Conservation (phyloP, 768 basidiomycete genomes). For the Dioszegia hungarica region DNA sequence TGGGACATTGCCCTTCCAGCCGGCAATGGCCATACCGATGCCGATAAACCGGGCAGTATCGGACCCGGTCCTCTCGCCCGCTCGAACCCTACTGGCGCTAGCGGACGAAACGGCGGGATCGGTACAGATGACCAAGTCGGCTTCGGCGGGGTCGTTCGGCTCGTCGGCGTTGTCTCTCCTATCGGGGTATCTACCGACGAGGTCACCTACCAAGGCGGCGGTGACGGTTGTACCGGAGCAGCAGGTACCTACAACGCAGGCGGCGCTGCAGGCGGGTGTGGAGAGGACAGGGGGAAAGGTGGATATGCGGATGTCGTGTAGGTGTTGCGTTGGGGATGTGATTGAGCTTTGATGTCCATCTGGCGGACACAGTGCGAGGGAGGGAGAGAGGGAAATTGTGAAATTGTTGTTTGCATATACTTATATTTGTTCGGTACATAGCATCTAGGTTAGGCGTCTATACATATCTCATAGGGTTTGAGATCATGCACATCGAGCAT, state of each 20-base stretch:
- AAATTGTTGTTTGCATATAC: neutral
- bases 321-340: conserved; percentile 25
- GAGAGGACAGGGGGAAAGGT: neutral
- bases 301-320: conserved; percentile 20
- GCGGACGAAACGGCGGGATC: neutral
- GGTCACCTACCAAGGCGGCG: neutral
- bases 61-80: conserved; percentile 11
- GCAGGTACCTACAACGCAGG: too few species aligned
- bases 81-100: too few species aligned
- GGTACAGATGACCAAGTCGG: neutral
- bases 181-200: conserved; percentile 11
- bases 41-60: conserved; percentile 20
- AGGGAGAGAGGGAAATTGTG: too few species aligned
- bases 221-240: too few species aligned
- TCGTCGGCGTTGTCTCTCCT: conserved; percentile 13
- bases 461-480: too few species aligned
- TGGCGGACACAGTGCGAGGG: too few species aligned
- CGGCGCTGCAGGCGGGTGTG: neutral
- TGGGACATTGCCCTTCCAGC: neutral
- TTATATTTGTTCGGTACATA: neutral
- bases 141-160: neutral
- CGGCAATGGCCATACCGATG: too few species aligned
- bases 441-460: neutral
- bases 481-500: too few species aligned
- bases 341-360: too few species aligned